Conservation (phyloP, 495 filamentous ascomycete species). For the Penicillium psychrofluorescens region DNA sequence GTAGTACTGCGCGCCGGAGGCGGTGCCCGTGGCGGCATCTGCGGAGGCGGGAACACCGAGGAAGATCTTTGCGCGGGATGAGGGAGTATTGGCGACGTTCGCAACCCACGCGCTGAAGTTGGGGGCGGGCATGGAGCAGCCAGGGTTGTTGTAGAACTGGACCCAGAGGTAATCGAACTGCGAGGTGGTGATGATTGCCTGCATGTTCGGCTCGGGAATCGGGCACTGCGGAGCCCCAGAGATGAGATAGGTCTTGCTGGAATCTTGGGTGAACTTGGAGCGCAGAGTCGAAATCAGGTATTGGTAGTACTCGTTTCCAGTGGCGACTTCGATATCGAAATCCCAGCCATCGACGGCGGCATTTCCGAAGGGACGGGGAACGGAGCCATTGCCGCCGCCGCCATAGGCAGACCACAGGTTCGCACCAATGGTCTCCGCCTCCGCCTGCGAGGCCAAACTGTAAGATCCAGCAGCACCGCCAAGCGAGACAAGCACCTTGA, state of each 20-base stretch:
- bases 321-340: conserved; percentile 34
- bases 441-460: conserved; percentile 27
- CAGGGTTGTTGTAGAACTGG: conserved; percentile 60
- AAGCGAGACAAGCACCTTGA: conserved; percentile 43
- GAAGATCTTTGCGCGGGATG: conserved; percentile 56
- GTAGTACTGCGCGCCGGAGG: conserved; percentile 24
- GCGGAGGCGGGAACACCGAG: conserved; percentile 52
- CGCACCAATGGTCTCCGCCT: conserved; percentile 40
- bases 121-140: conserved; percentile 53
- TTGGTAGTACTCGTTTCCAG: conserved; percentile 28
- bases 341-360: conserved; percentile 55
- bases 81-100: conserved; percentile 50
- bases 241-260: conserved; percentile 49
- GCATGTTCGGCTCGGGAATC: conserved; percentile 51
- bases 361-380: conserved; percentile 43
- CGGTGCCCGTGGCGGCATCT: conserved; percentile 12
- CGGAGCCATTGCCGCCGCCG: conserved; percentile 21
- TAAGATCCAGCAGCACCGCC: conserved; percentile 35
- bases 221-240: conserved; percentile 59
- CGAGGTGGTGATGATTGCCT: conserved; percentile 39
- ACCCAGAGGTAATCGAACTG: conserved; percentile 60
- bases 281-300: conserved; percentile 40
- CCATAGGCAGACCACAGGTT: conserved; percentile 50
- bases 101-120: conserved; percentile 60
- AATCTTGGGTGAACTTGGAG: conserved; percentile 24